phyloP scores from a whole-genome alignment of 129 eudicot genomes.

The Pulicaria dysenterica region DNA sequence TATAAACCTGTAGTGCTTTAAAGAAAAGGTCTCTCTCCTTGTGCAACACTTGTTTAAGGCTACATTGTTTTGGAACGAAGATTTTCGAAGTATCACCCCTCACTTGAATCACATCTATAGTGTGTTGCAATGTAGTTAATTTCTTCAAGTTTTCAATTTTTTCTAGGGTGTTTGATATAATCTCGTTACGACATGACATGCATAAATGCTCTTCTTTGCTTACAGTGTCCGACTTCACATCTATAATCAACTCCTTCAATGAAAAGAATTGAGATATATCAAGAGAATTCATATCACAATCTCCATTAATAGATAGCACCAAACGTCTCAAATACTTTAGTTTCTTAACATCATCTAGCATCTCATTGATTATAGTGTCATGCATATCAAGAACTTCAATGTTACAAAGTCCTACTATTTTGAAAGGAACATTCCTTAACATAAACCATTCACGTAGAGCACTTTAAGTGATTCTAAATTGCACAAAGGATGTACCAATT shows the following conservation, averaged over 20 bases:
- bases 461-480: background rate
- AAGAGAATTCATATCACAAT: background rate
- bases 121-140: background rate
- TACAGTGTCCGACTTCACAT: background rate
- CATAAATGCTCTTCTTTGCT: background rate
- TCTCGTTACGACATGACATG: background rate
- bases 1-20: background rate
- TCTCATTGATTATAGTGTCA: background rate
- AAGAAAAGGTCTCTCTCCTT: background rate
- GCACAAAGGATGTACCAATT: background rate
- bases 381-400: conserved; percentile 24
- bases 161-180: background rate
- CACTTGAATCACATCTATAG: conserved; percentile 2
- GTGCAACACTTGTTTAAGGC: background rate
- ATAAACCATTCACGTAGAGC: background rate
- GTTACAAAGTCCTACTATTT: background rate
- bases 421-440: background rate
- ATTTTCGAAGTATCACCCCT: conserved; percentile 7
- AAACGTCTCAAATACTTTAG: conserved; percentile 6
- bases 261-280: background rate
- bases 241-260: conserved; percentile 15
- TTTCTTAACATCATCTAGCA: background rate
- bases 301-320: background rate
- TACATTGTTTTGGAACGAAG: conserved; percentile 14
- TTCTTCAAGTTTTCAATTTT: background rate